Evolutionary conservation across 176 grass and related monocot genomes (phyloP), one percentile per base, ranked within the genome.

Genomic region (Thinopyrum elongatum): DNA sequence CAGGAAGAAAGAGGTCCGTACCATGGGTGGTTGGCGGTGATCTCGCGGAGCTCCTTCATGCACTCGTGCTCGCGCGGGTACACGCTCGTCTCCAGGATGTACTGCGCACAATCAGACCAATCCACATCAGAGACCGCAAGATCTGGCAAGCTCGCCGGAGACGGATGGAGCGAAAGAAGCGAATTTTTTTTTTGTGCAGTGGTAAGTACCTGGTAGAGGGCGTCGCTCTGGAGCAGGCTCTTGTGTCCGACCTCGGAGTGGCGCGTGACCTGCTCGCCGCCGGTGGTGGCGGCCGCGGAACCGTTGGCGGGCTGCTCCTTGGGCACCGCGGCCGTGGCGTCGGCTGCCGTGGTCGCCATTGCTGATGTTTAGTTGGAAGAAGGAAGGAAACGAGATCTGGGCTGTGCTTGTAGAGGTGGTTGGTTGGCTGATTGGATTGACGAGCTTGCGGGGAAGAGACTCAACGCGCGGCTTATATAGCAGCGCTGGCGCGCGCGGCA

Each of bases 181-280:
- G 3, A 1, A n/a, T n/a, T n/a, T n/a, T 16, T 51, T 51, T 51
- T 16, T 2, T 47, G 9, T 11, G 47, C 42, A 13, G n/a, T 19
- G 12, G 2, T 4, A 21, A 11, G 68, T 70, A 96, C 94, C 88
- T 97, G 92, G 84, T 97, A 97, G 84, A 97, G 92, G 31, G 76
- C 92, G 68, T 97, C 95, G 95, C 95, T 97, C 77, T 91, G 85
- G 74, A 97, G 92, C 41, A 97, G 87, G 83, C 95, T 97, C 90
- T 97, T 97, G 95, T 94, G 95, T 0, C 95, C 92, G 16, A 94
- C 88, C 86, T 97, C 92, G 16, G 88, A 90, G 84, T 97, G 94
- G 74, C 94, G 93, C 47, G 89, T 92, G 79, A 92, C 84, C 79
- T 94, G 90, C 69, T 95, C 93, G 90, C 33, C 92, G 62, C 72